Base-by-base conservation (phyloP, 1,284 basidiomycete genomes). In the Ceratobasidium sp. region DNA sequence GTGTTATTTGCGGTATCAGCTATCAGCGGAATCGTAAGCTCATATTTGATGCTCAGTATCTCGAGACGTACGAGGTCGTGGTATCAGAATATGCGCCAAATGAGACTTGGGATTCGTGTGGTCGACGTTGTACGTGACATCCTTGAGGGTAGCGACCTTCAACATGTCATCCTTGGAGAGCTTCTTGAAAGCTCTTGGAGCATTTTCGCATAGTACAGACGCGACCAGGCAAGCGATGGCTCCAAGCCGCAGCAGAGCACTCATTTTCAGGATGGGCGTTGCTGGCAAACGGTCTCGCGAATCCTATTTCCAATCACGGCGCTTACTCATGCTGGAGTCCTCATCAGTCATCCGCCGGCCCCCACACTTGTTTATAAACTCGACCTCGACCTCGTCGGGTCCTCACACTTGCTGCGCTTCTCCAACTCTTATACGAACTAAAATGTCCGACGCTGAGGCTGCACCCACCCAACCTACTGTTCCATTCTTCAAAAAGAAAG, bases 401-500 rank as follows among this genome's bases (percentile, higher is more conserved):
- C 10, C 43, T 45, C 18, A 18, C 43, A 10, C 6, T 18, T 3
- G n/a, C 43, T 45, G 4, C 16, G 3, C 18, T 23, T 36, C 18
- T 41, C 57, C n/a, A 53, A 10, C 39, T 52, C 26, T 30, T 14
- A 39, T 39, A n/a, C n/a, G n/a, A n/a, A n/a, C 23, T 45, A 50
- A 30, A 26, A 74, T 74, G 74, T 72, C 74, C 12, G 74, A 73
- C 53, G 39, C 71, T 4, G 36, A 39, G 34, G 16, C 43, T 18
- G 64, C 75, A 61, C 34, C 70, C 1, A 26, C 59, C 30, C 23
- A 23, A 18, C 71, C 75, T 16, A 62, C 59, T 30, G 89, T 94
- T 0, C 91, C 93, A 10, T 91, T 94, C 80, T 94, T 96, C 84
- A 96, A 92, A 81, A 96, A 94, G 81, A 89, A 89, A 18, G 53